Base-by-base conservation (phyloP, 257 asterid genomes). In the Jasminum sambac region DNA sequence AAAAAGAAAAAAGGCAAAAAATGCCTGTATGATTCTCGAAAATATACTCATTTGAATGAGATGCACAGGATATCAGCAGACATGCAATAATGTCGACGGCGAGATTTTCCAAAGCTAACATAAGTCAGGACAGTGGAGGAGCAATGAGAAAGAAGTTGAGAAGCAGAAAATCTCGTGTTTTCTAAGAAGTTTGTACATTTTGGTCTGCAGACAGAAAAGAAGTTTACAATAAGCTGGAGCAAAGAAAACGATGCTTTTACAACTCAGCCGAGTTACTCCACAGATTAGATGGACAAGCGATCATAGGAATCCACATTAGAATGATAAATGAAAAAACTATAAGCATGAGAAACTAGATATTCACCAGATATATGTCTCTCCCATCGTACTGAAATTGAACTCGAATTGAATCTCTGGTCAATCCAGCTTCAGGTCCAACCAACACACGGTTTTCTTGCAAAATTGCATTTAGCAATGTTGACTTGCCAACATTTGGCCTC, bases 391-490 rank as follows among this genome's bases (percentile, higher is more conserved):
- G 82, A 76, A 91, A 94, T 64, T 94, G 84, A 77, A 90, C 96
- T 19, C 96, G 84, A 63, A 94, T 88, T 60, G 99, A 91, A 81
- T 94, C 99, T 84, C 97, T 88, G 59, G 97, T 94, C 86, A 94
- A 83, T 74, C 99, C 97, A 77, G 97, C 97, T 79, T 91, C 99
- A 25, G 97, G 99, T 41, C 97, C 99, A 69, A 94, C 97, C 86
- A 94, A 77, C 72, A 91, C 97, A 46, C 99, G 96, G 55, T 94
- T 88, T 81, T 92, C 97, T 84, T 88, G 96, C 79, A 94, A 83
- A 76, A 94, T 74, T 42, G 98, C 86, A 83, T 94, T 94, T 61
- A 94, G 79, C 81, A 90, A 80, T n/a, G 99, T 94, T 36, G 99
- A 94, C 80, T 94, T 94, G 62, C 99, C 99, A 46, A 94, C 99